phyloP scores from a whole-genome alignment of 1,284 basidiomycete species.

The Neolentinus lepideus region DNA sequence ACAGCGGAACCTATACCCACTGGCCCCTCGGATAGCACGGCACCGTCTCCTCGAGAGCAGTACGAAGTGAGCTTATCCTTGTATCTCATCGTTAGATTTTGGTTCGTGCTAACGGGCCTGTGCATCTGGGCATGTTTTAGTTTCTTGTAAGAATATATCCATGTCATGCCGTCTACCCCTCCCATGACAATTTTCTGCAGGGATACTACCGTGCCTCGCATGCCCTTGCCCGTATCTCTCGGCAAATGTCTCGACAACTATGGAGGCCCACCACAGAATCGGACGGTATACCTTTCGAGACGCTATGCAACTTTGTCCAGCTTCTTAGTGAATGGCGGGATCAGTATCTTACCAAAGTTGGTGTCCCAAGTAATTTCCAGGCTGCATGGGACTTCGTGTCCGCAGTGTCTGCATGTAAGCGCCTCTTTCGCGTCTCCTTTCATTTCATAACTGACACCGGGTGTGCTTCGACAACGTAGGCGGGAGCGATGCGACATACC shows the following conservation, averaged over 20 bases:
- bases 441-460: background rate
- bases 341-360: constrained; percentile 68
- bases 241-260: constrained; percentile 70
- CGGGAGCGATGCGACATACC: constrained; percentile 83
- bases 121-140: constrained; percentile 13
- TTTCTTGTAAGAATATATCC: constrained; percentile 27
- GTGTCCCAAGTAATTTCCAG: constrained; percentile 79
- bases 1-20: constrained; percentile 55
- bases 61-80: constrained; percentile 45
- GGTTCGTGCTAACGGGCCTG: background rate
- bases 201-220: constrained; percentile 77
- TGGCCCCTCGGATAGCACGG: constrained; percentile 35
- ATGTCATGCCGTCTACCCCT: constrained; percentile 7
- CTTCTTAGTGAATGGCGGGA: constrained; percentile 73
- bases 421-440: background rate
- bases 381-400: constrained; percentile 87
- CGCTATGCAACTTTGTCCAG: constrained; percentile 49
- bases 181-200: constrained; percentile 24
- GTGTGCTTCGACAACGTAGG: constrained; percentile 32
- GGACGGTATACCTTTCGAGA: constrained; percentile 69
- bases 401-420: constrained; percentile 65
- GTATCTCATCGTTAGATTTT: background rate
- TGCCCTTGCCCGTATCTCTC: constrained; percentile 71
- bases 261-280: constrained; percentile 72
- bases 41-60: constrained; percentile 64